These are phyloP conservation scores for Begonia fuchsioides DNA, from an alignment of 306 rosid genomes.

Conservation along the genomic window DNA sequence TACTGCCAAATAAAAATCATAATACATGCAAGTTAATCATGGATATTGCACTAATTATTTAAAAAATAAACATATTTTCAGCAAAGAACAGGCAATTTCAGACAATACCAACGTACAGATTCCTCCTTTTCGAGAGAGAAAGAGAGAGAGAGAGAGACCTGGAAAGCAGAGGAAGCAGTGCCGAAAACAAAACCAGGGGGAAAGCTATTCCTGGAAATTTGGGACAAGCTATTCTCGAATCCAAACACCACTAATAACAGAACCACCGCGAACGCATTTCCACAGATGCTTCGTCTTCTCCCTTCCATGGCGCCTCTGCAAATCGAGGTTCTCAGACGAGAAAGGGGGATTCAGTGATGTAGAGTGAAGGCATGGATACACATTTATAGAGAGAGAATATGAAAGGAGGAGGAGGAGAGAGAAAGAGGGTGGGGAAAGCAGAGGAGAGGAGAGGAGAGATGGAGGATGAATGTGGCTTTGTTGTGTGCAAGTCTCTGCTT, in stretches of 20 bases:
- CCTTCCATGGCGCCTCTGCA: slow-evolving; percentile 13
- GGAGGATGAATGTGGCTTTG: not conserved
- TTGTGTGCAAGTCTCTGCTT: too few relatives aligned
- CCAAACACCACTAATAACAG: slow-evolving; percentile 14
- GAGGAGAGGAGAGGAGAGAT: not conserved
- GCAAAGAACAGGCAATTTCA: too few relatives aligned
- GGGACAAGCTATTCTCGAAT: slow-evolving; percentile 28
- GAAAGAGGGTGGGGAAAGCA: not conserved
- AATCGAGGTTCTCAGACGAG: not conserved
- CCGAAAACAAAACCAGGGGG: slow-evolving; percentile 77
- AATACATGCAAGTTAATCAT: too few relatives aligned
- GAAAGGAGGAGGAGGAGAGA: not conserved
- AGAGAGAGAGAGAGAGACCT: slow-evolving; percentile 22
- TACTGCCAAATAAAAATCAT: slow-evolving; percentile 19
- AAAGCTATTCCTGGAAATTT: slow-evolving; percentile 37
- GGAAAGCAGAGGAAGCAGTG: slow-evolving; percentile 80
- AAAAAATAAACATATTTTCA: too few relatives aligned
- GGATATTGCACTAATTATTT: too few relatives aligned
- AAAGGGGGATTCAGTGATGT: not conserved
- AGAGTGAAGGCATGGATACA: not conserved
- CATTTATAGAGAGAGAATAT: not conserved
- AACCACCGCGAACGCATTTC: slow-evolving; percentile 1
- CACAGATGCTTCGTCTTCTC: slow-evolving; percentile 11
- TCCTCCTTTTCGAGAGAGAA: too few relatives aligned
- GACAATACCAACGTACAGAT: too few relatives aligned